These are phyloP conservation scores for Biancaea sappan DNA, from an alignment of 306 rosid genomes.

Conservation along the genomic window DNA sequence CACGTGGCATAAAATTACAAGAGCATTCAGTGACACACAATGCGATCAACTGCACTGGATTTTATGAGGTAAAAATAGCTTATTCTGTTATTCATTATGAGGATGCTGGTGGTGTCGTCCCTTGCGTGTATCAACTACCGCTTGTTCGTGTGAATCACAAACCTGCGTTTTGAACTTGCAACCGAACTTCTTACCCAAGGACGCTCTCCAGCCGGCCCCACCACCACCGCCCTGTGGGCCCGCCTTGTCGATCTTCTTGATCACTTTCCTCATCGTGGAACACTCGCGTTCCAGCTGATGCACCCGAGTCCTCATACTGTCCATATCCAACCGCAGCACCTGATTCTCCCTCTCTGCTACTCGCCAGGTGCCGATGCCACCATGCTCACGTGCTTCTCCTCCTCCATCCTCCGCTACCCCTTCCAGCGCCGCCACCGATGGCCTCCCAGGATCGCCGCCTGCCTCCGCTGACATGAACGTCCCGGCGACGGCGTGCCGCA, in stretches of 20 bases:
- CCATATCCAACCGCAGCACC: slow-evolving; percentile 94
- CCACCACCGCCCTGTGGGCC: slow-evolving; percentile 28
- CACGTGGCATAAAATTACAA: not conserved
- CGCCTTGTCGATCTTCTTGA: slow-evolving; percentile 64
- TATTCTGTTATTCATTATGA: slow-evolving; percentile 50
- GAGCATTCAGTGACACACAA: not conserved
- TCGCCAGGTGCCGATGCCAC: slow-evolving; percentile 58
- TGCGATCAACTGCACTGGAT: not conserved
- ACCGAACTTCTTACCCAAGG: slow-evolving; percentile 69
- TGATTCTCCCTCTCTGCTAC: slow-evolving; percentile 91
- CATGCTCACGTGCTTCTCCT: slow-evolving; percentile 35
- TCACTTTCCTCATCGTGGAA: slow-evolving; percentile 81
- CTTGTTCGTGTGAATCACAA: slow-evolving; percentile 81
- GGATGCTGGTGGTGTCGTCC: slow-evolving; percentile 59
- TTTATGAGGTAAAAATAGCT: too few species aligned
- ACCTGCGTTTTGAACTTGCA: slow-evolving; percentile 97
- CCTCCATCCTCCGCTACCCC: slow-evolving; percentile 11
- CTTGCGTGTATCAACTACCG: slow-evolving; percentile 70
- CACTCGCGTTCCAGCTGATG: slow-evolving; percentile 93
- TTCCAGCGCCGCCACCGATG: slow-evolving; percentile 43
- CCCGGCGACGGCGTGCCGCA: slow-evolving; percentile 90
- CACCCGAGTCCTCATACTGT: slow-evolving; percentile 99
- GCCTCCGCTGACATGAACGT: slow-evolving; percentile 67
- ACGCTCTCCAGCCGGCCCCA: slow-evolving; percentile 47
- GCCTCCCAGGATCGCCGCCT: slow-evolving; percentile 44